A percentile compares a stretch with the other conserved stretches of the same genome.
Conservation (phyloP, 208 protist genomes). For the Trypanosoma conorhini region DNA sequence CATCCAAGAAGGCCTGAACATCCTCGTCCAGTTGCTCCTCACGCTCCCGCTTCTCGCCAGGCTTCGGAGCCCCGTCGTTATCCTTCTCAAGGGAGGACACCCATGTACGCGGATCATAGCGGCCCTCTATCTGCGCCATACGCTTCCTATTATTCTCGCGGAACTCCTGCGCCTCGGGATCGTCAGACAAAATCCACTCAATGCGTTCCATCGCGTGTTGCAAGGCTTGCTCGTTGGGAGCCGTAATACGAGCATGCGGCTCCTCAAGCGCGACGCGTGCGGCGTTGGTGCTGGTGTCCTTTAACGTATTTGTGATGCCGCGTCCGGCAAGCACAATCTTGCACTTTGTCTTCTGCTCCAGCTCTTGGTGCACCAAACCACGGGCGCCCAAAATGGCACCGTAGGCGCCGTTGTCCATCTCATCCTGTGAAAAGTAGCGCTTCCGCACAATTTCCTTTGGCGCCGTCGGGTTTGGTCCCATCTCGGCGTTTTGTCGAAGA, state of each 20-base stretch:
- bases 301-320: conserved; percentile 90
- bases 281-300: conserved; percentile 81
- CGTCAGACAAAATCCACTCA: conserved; percentile 93
- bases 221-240: conserved; percentile 83
- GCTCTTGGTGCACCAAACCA: conserved; percentile 85
- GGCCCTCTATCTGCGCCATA: conserved; percentile 90
- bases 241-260: conserved; percentile 90
- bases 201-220: conserved; percentile 85
- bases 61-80: conserved; percentile 20
- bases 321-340: conserved; percentile 91
- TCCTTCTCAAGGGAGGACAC: conserved; percentile 48
- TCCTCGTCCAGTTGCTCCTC: conserved; percentile 57
- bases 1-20: conserved; percentile 77
- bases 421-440: conserved; percentile 84
- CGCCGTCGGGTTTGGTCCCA: conserved; percentile 41
- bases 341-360: conserved; percentile 86
- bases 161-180: conserved; percentile 86
- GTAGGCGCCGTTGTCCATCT: conserved; percentile 87
- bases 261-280: conserved; percentile 79
- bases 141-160: conserved; percentile 88
- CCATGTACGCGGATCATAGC: conserved; percentile 91
- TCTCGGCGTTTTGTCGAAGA: conserved; percentile 57
- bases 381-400: conserved; percentile 90
- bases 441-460: conserved; percentile 84
- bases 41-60: conserved; percentile 47